phyloP scores from a whole-genome alignment of 495 filamentous ascomycete species.

The Hypoxylon intermedium region DNA sequence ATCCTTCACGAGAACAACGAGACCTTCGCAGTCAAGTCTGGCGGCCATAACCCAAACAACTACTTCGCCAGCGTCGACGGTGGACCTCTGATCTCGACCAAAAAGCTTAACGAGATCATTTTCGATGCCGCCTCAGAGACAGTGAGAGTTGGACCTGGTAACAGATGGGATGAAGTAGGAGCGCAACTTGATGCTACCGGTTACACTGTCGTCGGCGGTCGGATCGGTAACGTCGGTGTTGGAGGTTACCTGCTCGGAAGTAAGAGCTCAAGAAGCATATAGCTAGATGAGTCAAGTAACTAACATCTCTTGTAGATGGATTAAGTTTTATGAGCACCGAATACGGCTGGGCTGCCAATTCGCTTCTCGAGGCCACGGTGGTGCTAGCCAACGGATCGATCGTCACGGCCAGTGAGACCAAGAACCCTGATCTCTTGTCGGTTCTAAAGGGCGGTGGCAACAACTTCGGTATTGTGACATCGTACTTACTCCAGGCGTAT shows the following conservation, averaged over 20 bases:
- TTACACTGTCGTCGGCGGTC: constrained; percentile 59
- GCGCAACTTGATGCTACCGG: constrained; percentile 51
- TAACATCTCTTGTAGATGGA: constrained; percentile 44
- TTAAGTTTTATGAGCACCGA: constrained; percentile 59
- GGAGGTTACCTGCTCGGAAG: constrained; percentile 52
- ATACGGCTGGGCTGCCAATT: constrained; percentile 65
- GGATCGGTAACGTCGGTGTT: constrained; percentile 55
- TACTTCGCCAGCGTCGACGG: constrained; percentile 62
- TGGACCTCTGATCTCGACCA: constrained; percentile 62
- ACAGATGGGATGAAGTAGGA: constrained; percentile 61
- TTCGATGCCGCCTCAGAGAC: constrained; percentile 53
- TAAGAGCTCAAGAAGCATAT: constrained; percentile 12
- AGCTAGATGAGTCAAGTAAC: constrained; percentile 6
- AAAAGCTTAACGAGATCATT: constrained; percentile 52
- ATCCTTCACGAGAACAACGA: constrained; percentile 49
- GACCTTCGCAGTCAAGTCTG: constrained; percentile 58
- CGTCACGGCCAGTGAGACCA: constrained; percentile 53
- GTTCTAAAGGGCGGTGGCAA: constrained; percentile 58
- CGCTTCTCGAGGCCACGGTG: constrained; percentile 61
- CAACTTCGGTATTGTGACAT: constrained; percentile 61
- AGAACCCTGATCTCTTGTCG: constrained; percentile 51
- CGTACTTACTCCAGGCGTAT: constrained; percentile 57
- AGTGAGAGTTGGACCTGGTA: constrained; percentile 57
- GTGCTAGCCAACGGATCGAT: constrained; percentile 63
- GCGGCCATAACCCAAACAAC: constrained; percentile 58